Evolutionary conservation across 768 basidiomycete genomes (phyloP), one percentile per base, ranked within the genome.

Genomic region (Symmetrospora coprosmae): DNA sequence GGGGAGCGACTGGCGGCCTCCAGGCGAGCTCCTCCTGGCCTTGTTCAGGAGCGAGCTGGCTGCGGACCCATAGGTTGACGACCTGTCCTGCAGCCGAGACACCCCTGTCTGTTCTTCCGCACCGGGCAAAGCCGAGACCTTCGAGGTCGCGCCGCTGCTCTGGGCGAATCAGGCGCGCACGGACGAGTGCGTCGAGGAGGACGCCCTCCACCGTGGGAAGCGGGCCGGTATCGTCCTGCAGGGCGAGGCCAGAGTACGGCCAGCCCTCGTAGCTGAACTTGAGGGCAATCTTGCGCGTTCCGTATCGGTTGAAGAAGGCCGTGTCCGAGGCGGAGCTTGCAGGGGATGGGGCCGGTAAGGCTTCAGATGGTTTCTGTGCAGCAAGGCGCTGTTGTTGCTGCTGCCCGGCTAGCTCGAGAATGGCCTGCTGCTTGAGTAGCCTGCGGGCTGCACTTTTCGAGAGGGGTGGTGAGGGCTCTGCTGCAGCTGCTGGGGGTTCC

Each of bases 1-100:
- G n/a, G n/a, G n/a, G n/a, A n/a, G 11, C 25, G 13, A 59, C 21
- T 14, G 16, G 38, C 21, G 31, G 28, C 9, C 16, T 55, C 60
- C 49, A 28, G 28, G 7, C 31, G 16, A 3, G 30, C 23, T 39
- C 37, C 31, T 21, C 34, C 23, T 14, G 60, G 28, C 31, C 62
- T n/a, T 63, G 43, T 35, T 49, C 35, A 7, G 45, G 23, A 19
- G 17, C 41, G 41, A 82, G 71, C 9, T 80, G 79, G 71, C 87
- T 89, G 61, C 90, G 76, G 13, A 94, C 82, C 84, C 87, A 90
- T 7, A 99, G 76, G 49, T 85, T 87, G 49, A 96, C 78, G 23
- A 97, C 90, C 71, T 97, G 92, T 2, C 88, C 90, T 7, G 85
- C 86, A 37, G 85, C 87, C 70, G 89, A 92, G 61, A 99, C 94